Conservation (phyloP, 2,329 filamentous ascomycete species). For the Ceratocystis colombiana region DNA sequence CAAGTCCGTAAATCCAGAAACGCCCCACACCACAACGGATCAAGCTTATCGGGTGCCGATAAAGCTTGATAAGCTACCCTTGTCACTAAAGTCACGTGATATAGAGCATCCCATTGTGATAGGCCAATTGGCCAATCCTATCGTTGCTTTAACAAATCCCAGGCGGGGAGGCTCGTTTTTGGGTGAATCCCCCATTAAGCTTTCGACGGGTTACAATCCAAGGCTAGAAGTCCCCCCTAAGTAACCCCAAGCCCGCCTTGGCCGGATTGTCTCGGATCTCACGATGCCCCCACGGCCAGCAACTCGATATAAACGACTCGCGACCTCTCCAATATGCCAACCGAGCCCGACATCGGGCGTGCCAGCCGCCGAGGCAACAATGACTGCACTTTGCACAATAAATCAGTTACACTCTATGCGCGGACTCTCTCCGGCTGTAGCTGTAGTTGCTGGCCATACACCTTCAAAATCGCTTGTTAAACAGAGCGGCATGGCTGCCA, state of each 20-base stretch:
- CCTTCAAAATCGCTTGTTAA: not conserved
- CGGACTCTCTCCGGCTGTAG: not conserved
- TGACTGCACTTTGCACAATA: not conserved
- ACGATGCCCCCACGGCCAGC: slow-evolving; percentile 20
- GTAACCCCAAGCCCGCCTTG: not conserved
- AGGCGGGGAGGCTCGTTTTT: not conserved
- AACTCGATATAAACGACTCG: not conserved
- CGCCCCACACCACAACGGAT: not conserved
- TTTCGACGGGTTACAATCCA: slow-evolving; percentile 7
- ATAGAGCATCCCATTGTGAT: not conserved
- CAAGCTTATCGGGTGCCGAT: not conserved
- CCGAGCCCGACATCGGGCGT: not conserved
- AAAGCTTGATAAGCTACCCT: not conserved
- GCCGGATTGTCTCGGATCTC: not conserved
- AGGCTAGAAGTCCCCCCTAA: slow-evolving; percentile 8
- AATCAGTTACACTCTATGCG: not conserved
- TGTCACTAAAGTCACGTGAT: not conserved
- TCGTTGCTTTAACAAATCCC: slow-evolving; percentile 1
- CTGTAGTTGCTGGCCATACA: not conserved
- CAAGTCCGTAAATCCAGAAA: not conserved
- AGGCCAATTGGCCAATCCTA: slow-evolving; percentile 4
- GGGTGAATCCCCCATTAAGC: slow-evolving; percentile 1
- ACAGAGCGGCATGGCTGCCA: not conserved
- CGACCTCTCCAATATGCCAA: not conserved
- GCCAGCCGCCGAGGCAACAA: not conserved